phyloP scores from a whole-genome alignment of 73 alveolate genomes.

The Symbiodinium natans region DNA sequence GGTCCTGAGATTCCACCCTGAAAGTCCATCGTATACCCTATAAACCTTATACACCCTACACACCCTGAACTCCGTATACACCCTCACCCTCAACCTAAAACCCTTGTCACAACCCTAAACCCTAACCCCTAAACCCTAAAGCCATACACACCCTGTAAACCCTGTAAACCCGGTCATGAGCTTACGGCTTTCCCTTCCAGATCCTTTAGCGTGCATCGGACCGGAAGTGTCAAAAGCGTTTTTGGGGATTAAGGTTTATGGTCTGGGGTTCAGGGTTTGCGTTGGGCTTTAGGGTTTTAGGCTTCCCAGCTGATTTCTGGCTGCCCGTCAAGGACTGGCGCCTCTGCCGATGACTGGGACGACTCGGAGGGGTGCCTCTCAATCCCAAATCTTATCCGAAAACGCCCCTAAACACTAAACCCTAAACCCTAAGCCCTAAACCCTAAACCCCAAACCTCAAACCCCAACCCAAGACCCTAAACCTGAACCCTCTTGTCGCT shows the following conservation, averaged over 20 bases:
- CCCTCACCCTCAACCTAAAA: not conserved
- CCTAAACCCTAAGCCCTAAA: not conserved
- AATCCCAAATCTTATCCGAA: too few species aligned
- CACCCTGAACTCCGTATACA: not conserved
- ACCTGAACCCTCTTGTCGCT: too few species aligned
- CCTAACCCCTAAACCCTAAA: not conserved
- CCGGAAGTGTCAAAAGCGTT: too few species aligned
- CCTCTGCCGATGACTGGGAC: conserved; percentile 93
- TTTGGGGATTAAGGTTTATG: too few species aligned
- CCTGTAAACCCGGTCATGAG: too few species aligned
- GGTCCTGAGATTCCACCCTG: not conserved
- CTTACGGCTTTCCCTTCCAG: too few species aligned
- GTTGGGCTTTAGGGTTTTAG: too few species aligned
- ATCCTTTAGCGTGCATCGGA: too few species aligned
- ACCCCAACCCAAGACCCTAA: not conserved
- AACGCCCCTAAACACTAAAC: not conserved
- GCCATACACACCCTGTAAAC: too few species aligned
- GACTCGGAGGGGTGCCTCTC: conserved; percentile 59
- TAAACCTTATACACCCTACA: not conserved
- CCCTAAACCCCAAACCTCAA: not conserved
- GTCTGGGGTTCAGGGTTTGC: too few species aligned
- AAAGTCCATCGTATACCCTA: not conserved
- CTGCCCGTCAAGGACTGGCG: conserved; percentile 69
- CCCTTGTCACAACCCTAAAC: not conserved
- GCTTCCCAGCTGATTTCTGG: too few species aligned